Conservation (phyloP, 768 basidiomycete genomes). For the Hygrocybe punicea region DNA sequence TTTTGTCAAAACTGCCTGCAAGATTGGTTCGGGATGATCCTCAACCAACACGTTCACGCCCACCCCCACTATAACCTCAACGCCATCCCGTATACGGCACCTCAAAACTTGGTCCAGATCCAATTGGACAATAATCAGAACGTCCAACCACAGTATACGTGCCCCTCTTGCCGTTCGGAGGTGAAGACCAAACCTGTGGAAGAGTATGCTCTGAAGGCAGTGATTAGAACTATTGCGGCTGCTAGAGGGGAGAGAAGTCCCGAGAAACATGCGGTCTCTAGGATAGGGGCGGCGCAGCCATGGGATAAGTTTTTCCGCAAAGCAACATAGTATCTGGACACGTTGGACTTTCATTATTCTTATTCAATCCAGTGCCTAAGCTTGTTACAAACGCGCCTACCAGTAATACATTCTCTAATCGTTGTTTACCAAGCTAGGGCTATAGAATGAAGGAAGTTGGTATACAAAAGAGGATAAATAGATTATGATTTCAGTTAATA, state of each 20-base stretch:
- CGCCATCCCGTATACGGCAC: background rate
- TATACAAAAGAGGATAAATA: background rate
- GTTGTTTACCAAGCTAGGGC: background rate
- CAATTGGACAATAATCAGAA: conserved; percentile 6
- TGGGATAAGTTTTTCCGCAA: background rate
- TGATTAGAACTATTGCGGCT: conserved; percentile 48
- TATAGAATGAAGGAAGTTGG: background rate
- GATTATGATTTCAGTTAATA: no score
- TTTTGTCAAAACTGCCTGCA: conserved; percentile 62
- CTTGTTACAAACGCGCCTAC: no score
- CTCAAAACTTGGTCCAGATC: background rate
- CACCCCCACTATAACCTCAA: conserved; percentile 45
- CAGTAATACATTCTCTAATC: no score
- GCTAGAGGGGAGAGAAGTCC: conserved; percentile 50
- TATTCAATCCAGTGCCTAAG: no score
- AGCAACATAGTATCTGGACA: no score
- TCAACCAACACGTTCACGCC: conserved; percentile 45
- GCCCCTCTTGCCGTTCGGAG: conserved; percentile 59
- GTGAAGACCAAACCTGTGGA: conserved; percentile 54
- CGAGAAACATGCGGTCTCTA: conserved; percentile 13
- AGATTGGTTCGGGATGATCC: conserved; percentile 51
- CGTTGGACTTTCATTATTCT: no score
- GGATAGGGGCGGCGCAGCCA: background rate
- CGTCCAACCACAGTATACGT: conserved; percentile 52
- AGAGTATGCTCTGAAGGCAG: conserved; percentile 56